Conservation (phyloP, 2,329 filamentous ascomycete species). For the Grosmannia penicillata region DNA sequence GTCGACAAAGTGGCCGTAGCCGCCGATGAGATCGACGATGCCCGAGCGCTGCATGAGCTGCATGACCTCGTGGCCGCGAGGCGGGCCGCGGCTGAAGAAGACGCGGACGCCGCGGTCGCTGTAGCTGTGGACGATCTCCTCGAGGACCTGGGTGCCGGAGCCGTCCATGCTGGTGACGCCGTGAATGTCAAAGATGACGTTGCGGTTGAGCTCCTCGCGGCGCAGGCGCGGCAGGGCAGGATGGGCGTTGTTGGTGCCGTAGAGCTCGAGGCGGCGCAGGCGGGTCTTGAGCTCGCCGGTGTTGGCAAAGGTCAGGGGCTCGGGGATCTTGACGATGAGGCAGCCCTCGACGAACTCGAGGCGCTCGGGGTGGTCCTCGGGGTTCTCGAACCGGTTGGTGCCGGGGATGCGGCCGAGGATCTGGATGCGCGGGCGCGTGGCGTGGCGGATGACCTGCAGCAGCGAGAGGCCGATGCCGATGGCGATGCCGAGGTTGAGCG, state of each 20-base stretch:
- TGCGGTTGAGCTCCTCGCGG: constrained; percentile 66
- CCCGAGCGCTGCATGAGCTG: constrained; percentile 61
- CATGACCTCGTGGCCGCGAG: constrained; percentile 44
- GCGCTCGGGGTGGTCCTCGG: constrained; percentile 54
- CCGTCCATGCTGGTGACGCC: constrained; percentile 93
- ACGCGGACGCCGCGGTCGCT: constrained; percentile 61
- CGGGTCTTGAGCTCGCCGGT: constrained; percentile 82
- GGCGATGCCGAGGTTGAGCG: constrained; percentile 82
- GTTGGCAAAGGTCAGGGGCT: constrained; percentile 93
- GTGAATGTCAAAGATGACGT: constrained; percentile 93
- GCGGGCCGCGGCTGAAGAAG: constrained; percentile 51
- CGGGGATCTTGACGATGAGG: constrained; percentile 92
- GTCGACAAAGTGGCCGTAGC: constrained; percentile 60
- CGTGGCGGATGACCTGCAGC: constrained; percentile 77
- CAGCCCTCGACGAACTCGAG: constrained; percentile 87
- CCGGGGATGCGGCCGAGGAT: constrained; percentile 83
- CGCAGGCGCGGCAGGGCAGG: constrained; percentile 74
- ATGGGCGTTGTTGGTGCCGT: constrained; percentile 74
- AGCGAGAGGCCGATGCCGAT: constrained; percentile 85
- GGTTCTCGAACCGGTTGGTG: constrained; percentile 74
- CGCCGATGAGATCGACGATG: constrained; percentile 73
- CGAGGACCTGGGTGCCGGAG: constrained; percentile 79
- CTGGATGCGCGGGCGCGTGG: constrained; percentile 85
- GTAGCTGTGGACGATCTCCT: constrained; percentile 76
- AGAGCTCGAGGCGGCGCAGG: constrained; percentile 69